These are phyloP conservation scores for Aspergillus aculeatinus DNA, from an alignment of 2,329 filamentous ascomycete species.

Conservation along the genomic window DNA sequence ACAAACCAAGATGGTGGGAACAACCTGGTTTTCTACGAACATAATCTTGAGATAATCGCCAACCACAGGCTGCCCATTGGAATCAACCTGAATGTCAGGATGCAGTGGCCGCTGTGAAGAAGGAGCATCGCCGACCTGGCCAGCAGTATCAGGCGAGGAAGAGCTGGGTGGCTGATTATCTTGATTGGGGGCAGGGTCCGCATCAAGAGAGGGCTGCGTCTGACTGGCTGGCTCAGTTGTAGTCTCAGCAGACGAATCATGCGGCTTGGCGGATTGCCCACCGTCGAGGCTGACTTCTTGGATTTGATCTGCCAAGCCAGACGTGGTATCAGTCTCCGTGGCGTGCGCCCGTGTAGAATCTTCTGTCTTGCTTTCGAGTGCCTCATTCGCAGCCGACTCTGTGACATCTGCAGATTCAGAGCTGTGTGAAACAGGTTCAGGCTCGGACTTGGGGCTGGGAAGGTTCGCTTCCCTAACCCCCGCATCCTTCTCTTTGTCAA, in stretches of 20 bases:
- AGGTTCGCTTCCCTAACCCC: constrained; percentile 52
- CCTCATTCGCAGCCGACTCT: constrained; percentile 1
- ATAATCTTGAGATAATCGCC: constrained; percentile 94
- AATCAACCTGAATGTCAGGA: constrained; percentile 56
- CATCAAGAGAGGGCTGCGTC: constrained; percentile 61
- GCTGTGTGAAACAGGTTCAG: constrained; percentile 18
- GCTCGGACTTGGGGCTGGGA: constrained; percentile 25
- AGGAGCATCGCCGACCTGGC: constrained; percentile 19
- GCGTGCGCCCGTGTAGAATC: constrained; percentile 18
- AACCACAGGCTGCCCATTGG: constrained; percentile 73
- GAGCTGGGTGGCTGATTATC: constrained; percentile 24
- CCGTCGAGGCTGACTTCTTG: constrained; percentile 60
- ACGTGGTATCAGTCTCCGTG: constrained; percentile 46
- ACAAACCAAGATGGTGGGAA: constrained; percentile 90
- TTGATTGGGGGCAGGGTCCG: constrained; percentile 63
- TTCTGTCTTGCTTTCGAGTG: background rate
- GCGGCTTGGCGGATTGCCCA: constrained; percentile 51
- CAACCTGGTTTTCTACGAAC: constrained; percentile 91
- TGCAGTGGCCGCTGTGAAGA: constrained; percentile 24
- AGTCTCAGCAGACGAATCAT: constrained; percentile 10
- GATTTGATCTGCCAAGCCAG: constrained; percentile 56
- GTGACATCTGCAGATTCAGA: constrained; percentile 4
- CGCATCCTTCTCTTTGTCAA: constrained; percentile 70
- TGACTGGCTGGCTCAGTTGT: constrained; percentile 6
- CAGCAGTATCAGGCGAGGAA: constrained; percentile 19